A percentile compares a stretch with the other conserved stretches of the same genome.
These are phyloP conservation scores for Penicillium diatomitis DNA, from an alignment of 495 filamentous ascomycete species.

Conservation along the genomic window DNA sequence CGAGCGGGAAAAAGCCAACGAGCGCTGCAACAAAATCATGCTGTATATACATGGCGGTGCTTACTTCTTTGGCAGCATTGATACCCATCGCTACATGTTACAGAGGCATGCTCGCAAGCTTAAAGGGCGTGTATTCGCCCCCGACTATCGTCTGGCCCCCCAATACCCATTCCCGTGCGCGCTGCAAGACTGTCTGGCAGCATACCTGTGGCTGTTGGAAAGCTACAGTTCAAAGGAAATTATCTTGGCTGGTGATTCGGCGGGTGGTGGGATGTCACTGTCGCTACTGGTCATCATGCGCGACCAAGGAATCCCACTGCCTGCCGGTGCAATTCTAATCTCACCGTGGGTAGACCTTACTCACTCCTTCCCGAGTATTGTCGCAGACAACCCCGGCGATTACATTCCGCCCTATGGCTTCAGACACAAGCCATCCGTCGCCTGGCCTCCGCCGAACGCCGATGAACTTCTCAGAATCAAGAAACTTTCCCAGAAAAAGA, in stretches of 20 bases:
- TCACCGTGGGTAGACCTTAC: slow-evolving; percentile 92
- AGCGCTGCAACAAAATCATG: slow-evolving; percentile 64
- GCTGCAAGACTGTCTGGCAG: slow-evolving; percentile 76
- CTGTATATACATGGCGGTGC: slow-evolving; percentile 85
- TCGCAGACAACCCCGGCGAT: slow-evolving; percentile 60
- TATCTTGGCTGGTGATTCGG: slow-evolving; percentile 79
- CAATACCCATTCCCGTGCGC: slow-evolving; percentile 95
- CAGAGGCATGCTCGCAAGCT: slow-evolving; percentile 91
- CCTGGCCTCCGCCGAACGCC: slow-evolving; percentile 85
- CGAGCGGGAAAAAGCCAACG: slow-evolving; percentile 51
- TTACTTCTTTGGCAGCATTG: slow-evolving; percentile 83
- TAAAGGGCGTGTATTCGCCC: slow-evolving; percentile 79
- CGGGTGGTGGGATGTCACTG: slow-evolving; percentile 80
- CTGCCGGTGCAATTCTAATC: slow-evolving; percentile 82
- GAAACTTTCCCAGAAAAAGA: slow-evolving; percentile 25
- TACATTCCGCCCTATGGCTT: slow-evolving; percentile 87
- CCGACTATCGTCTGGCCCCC: slow-evolving; percentile 78
- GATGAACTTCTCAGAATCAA: slow-evolving; percentile 51
- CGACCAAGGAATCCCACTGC: slow-evolving; percentile 70
- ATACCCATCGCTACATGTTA: slow-evolving; percentile 93
- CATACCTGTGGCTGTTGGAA: slow-evolving; percentile 73
- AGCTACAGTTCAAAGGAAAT: slow-evolving; percentile 68
- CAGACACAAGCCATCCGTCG: slow-evolving; percentile 66
- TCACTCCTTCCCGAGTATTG: slow-evolving; percentile 87
- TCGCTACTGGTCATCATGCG: slow-evolving; percentile 71